Conservation (phyloP, 331 rosid species). For the Rosa hybrid region DNA sequence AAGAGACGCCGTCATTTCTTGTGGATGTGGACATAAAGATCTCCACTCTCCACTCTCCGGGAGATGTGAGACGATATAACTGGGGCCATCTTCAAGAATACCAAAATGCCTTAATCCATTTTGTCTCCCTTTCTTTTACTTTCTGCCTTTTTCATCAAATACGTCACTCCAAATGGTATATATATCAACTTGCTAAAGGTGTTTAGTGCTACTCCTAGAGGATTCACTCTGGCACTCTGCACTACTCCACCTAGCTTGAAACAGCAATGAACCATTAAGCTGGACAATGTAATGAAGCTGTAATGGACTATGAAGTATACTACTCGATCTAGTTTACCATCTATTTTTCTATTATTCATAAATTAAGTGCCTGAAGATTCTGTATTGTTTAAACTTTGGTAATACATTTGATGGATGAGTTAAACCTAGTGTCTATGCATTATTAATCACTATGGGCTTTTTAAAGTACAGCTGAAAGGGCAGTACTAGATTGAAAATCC, state of each 20-base stretch:
- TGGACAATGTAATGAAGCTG: not conserved
- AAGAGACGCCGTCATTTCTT: not conserved
- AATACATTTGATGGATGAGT: not conserved
- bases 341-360: not conserved
- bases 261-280: not conserved
- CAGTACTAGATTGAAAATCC: no score
- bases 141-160: no score
- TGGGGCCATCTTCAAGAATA: not conserved
- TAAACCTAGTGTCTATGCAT: not conserved
- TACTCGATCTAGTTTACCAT: not conserved
- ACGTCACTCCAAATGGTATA: not conserved
- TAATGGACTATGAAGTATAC: not conserved
- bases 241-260: not conserved
- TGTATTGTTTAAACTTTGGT: not conserved
- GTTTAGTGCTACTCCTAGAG: not conserved
- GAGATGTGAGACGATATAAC: not conserved
- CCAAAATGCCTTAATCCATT: not conserved
- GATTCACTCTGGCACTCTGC: not conserved
- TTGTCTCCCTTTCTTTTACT: not conserved
- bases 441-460: not conserved
- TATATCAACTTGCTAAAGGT: not conserved
- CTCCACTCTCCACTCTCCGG: not conserved
- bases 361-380: not conserved
- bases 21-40: not conserved
- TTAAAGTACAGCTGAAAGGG: not conserved